Conservation (phyloP, 192 early-diverging fungal genomes). For the Pecoramyces ruminantium region DNA sequence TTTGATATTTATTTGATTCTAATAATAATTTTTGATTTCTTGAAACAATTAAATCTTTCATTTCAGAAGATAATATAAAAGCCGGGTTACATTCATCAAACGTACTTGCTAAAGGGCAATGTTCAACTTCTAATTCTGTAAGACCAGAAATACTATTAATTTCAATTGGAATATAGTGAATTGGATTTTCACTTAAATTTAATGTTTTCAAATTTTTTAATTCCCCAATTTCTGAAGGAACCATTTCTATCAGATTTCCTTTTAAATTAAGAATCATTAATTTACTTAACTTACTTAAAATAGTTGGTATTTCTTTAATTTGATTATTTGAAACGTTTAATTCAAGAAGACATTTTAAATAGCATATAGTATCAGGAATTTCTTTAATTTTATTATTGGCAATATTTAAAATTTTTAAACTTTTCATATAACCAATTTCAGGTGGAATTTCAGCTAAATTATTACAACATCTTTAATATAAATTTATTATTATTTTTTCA, state of each 20-base stretch:
- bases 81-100: neutral
- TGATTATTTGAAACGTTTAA: neutral
- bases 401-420: neutral
- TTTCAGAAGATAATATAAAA: neutral
- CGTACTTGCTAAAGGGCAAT: neutral
- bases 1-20: neutral
- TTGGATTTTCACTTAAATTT: neutral
- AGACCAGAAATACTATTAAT: neutral
- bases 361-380: neutral
- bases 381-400: neutral
- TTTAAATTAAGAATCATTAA: neutral
- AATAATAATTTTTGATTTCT: neutral
- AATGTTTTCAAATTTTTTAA: neutral
- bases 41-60: neutral
- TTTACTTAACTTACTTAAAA: neutral
- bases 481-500: too few relatives aligned
- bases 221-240: neutral
- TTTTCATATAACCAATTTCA: neutral
- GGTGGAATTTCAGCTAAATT: neutral
- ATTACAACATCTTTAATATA: neutral
- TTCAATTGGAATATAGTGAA: neutral
- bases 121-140: neutral
- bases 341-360: neutral
- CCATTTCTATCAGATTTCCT: neutral
- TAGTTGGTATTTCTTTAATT: neutral